Base-by-base conservation (phyloP, 73 alveolate genomes). In the Tetrahymena thermophila region DNA sequence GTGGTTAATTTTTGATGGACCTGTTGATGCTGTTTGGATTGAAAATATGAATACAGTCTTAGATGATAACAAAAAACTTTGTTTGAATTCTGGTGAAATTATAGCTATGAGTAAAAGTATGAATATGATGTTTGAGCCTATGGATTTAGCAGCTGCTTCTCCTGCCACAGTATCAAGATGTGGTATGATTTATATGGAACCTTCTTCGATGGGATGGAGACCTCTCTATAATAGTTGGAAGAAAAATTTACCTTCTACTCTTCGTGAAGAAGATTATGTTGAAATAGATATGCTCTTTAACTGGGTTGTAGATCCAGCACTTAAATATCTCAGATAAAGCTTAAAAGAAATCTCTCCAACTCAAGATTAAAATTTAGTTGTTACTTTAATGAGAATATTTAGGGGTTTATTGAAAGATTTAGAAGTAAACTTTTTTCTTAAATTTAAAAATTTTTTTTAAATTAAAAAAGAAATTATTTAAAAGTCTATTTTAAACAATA, bases 1-100 rank as follows among this genome's bases (percentile, higher is more conserved):
- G 97, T 99, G 99, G 99, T 94, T 99, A 89, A 98, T 98, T 28
- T 99, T 99, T 93, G 99, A 99, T 97, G 99, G 99, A 0, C 99
- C 99, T 40, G 99, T 99, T 43, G 99, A 99, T 96, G 99, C 99
- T 10, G 98, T 99, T 96, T 99, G 99, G 99, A 99, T 99, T 44
- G 99, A 99, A 96, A 99, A 99, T 98, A 99, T 99, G 99, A 99
- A 98, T 96, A 98, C 99, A 15, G 99, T 98, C 93, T 96, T 98
- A 21, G 99, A 99, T 96, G 99, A 99, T 96, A 98, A 99, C 98
- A 99, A 99, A 97, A 98, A 99, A 96, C 98, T 99, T 35, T 99
- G 99, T 93, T 96, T 98, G 96, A 99, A 97, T 98, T 97, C 99
- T 93, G 99, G 99, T 31, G 99, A 99, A 93, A 98, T 98, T 97